Conservation (phyloP, 306 rosid species). For the Argentina anserina region DNA sequence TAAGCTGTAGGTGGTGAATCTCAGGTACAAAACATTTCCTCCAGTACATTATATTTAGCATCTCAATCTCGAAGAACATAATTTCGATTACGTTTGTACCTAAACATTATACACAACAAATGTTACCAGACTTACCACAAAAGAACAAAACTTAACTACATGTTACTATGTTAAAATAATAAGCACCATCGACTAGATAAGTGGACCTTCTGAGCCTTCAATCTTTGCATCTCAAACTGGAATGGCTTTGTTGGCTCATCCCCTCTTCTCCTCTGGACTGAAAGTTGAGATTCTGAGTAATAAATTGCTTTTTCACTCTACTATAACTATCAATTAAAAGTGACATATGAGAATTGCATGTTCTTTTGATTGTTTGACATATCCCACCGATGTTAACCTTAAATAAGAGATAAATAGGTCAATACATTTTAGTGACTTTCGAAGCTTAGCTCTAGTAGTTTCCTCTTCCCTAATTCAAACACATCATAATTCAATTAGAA, state of each 20-base stretch:
- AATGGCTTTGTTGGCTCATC: constrained; percentile 56
- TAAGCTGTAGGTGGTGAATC: not conserved
- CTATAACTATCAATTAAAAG: no score
- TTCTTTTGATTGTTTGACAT: no score
- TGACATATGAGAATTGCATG: no score
- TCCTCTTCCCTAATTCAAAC: no score
- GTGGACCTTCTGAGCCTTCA: constrained; percentile 85
- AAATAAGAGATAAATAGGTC: no score
- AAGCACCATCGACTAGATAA: constrained; percentile 5
- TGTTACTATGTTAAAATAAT: not conserved
- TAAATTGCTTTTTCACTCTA: no score
- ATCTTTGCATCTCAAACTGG: constrained; percentile 67
- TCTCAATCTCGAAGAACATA: constrained; percentile 5
- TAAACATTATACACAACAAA: constrained; percentile 18
- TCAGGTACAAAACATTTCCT: not conserved
- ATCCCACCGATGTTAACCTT: no score
- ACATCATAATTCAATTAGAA: no score
- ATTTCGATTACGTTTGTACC: constrained; percentile 90
- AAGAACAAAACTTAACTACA: not conserved
- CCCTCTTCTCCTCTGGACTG: constrained; percentile 55
- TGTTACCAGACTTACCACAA: not conserved
- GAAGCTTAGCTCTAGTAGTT: no score
- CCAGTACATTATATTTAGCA: not conserved
- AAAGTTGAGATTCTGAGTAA: constrained; percentile 79
- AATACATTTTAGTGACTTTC: no score